Evolutionary conservation across 169 alveolate species (phyloP), one percentile per base, ranked within the genome.

Genomic region (Eimeria tenella): DNA sequence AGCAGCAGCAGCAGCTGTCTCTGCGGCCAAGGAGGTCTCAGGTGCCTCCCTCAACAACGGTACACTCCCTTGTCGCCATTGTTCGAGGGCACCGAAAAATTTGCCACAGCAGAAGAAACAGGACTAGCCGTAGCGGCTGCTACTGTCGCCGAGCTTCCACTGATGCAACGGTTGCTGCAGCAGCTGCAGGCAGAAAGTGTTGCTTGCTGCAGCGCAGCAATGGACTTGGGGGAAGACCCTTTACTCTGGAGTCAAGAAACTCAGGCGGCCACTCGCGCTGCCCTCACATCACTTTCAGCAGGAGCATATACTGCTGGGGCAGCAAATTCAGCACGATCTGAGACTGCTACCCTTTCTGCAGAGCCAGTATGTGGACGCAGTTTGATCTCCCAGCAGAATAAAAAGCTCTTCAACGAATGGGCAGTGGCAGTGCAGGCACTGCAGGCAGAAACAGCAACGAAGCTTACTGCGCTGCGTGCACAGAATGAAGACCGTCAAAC

Each of bases 151-250:
- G 88, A 79, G 88, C 88, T 79, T 11, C 88, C 88, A 11, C 52
- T 79, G 21, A 65, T 79, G 55, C 88, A 55, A 62, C 42, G 53
- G 63, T 65, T 79, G 88, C 88, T 79, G 88, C 88, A 53, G 88
- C 88, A 53, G 88, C 88, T 79, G 88, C 63, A 79, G 19, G 53
- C 53, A 19, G 88, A 79, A 65, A 50, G 88, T 52, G 21, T 79
- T 42, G 68, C 88, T 2, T 79, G 88, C 88, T 53, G 88, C 88
- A 55, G 71, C 23, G 88, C 88, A 53, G 88, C 88, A n/a, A 19
- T 62, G 25, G 50, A 79, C 88, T 17, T 55, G 7, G 10, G 23
- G 15, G 88, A 79, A 11, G 88, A 79, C 53, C 23, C 70, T 50
- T 15, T 79, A 17, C 71, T 53, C 5, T 79, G 88, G 88, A 50